Percentiles rank a stretch among this genome's conserved stretches.
phyloP scores from a whole-genome alignment of 495 filamentous ascomycete species.

The Neurospora sp. region DNA sequence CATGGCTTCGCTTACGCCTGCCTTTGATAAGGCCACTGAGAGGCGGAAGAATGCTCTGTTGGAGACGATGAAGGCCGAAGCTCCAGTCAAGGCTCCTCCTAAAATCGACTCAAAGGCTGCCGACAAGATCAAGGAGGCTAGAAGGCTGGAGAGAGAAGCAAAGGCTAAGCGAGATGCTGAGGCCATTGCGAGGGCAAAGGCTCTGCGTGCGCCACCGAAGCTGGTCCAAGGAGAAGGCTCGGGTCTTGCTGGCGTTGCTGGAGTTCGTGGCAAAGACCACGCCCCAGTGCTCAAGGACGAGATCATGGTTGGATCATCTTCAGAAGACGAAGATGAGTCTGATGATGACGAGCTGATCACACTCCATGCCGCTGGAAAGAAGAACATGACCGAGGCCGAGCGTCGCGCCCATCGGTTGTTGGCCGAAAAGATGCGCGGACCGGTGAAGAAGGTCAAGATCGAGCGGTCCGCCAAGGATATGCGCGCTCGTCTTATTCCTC shows the following conservation, averaged over 20 bases:
- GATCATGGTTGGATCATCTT: slow-evolving; percentile 85
- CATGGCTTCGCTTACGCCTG: slow-evolving; percentile 24
- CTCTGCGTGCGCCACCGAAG: slow-evolving; percentile 44
- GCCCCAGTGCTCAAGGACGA: slow-evolving; percentile 50
- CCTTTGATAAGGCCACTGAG: slow-evolving; percentile 28
- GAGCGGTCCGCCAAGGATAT: slow-evolving; percentile 78
- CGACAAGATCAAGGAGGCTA: slow-evolving; percentile 53
- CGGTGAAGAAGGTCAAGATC: slow-evolving; percentile 70
- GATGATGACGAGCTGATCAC: slow-evolving; percentile 35
- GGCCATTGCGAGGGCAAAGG: slow-evolving; percentile 54
- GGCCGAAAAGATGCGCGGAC: slow-evolving; percentile 41
- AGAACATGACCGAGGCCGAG: slow-evolving; percentile 41
- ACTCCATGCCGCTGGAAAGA: slow-evolving; percentile 34
- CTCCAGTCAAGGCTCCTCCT: slow-evolving; percentile 9
- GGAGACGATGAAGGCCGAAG: slow-evolving; percentile 3
- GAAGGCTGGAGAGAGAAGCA: slow-evolving; percentile 61
- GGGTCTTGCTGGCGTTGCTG: slow-evolving; percentile 58
- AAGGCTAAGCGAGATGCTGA: slow-evolving; percentile 61
- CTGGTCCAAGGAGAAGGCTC: slow-evolving; percentile 64
- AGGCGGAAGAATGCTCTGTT: slow-evolving; percentile 23
- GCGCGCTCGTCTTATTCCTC: slow-evolving; percentile 82
- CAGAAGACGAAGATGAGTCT: slow-evolving; percentile 59
- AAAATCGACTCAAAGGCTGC: slow-evolving; percentile 21
- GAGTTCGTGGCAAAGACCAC: slow-evolving; percentile 69
- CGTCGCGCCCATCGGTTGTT: slow-evolving; percentile 38